Conservation (phyloP, 768 basidiomycete genomes). For the Amanita jacksonii region DNA sequence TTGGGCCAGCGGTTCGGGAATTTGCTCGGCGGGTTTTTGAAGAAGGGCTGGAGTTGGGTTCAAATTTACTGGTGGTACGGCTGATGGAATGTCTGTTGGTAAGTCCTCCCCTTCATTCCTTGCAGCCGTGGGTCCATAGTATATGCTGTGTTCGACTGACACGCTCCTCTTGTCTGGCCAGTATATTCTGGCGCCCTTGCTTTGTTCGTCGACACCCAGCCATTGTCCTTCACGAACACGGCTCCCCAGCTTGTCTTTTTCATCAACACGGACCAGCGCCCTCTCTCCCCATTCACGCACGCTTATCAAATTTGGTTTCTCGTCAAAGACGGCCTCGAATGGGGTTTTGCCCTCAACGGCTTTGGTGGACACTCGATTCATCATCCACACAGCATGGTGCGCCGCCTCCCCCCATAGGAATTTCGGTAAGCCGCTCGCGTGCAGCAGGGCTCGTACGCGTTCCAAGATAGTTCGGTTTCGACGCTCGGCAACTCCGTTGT, state of each 20-base stretch:
- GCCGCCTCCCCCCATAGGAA: slow-evolving; percentile 29
- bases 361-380: slow-evolving; percentile 22
- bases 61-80: too few relatives aligned
- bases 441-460: slow-evolving; percentile 21
- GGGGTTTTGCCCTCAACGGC: slow-evolving; percentile 18
- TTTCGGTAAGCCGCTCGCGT: slow-evolving; percentile 19
- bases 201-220: slow-evolving; percentile 12
- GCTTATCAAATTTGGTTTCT: slow-evolving; percentile 17
- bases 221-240: slow-evolving; percentile 11
- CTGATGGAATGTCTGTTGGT: too few relatives aligned
- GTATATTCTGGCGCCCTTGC: slow-evolving; percentile 14
- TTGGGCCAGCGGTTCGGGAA: too few relatives aligned
- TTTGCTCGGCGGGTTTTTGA: too few relatives aligned
- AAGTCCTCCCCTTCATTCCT: neutral
- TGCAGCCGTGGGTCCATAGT: neutral
- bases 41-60: too few relatives aligned
- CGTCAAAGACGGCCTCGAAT: slow-evolving; percentile 11
- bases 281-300: slow-evolving; percentile 18
- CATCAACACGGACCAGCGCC: neutral
- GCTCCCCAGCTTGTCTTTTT: slow-evolving; percentile 8
- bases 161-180: slow-evolving; percentile 16
- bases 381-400: slow-evolving; percentile 19
- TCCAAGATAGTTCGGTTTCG: slow-evolving; percentile 25
- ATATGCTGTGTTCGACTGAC: slow-evolving; percentile 12
- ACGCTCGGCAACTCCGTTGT: slow-evolving; percentile 31